Conservation (phyloP, 2,329 filamentous ascomycete genomes). For the Curvularia sp. region DNA sequence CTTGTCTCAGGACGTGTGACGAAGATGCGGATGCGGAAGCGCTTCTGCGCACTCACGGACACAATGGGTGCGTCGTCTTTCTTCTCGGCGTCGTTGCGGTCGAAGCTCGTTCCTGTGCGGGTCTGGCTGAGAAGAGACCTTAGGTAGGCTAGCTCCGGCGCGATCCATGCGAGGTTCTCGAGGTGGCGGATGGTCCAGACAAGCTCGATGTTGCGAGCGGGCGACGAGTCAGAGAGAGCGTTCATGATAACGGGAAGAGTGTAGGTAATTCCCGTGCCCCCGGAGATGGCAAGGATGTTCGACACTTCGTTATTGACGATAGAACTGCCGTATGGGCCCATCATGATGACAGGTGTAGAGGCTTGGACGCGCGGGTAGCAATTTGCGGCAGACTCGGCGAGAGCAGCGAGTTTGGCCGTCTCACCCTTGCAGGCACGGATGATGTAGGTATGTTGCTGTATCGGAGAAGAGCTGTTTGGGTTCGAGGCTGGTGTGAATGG, state of each 20-base stretch:
- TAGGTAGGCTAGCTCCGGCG: slow-evolving; percentile 5
- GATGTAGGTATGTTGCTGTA: slow-evolving; percentile 11
- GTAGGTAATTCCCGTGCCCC: slow-evolving; percentile 14
- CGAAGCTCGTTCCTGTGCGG: not conserved
- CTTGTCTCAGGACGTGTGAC: slow-evolving; percentile 5
- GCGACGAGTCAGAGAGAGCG: slow-evolving; percentile 2
- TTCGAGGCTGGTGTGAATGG: slow-evolving; percentile 11
- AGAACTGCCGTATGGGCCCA: slow-evolving; percentile 11
- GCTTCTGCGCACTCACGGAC: not conserved
- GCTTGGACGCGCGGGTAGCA: slow-evolving; percentile 10
- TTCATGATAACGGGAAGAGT: slow-evolving; percentile 9
- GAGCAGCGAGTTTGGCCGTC: slow-evolving; percentile 11
- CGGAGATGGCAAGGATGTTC: slow-evolving; percentile 11
- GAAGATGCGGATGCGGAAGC: slow-evolving; percentile 11
- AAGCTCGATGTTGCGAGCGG: slow-evolving; percentile 12
- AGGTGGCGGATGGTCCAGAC: slow-evolving; percentile 12
- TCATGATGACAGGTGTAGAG: slow-evolving; percentile 14
- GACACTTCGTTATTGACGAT: slow-evolving; percentile 7
- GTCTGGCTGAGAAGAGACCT: slow-evolving; percentile 3
- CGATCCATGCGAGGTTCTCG: slow-evolving; percentile 13
- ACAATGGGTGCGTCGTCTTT: slow-evolving; percentile 6
- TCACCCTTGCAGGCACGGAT: slow-evolving; percentile 15
- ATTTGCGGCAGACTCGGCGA: slow-evolving; percentile 11
- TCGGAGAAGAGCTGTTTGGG: slow-evolving; percentile 3
- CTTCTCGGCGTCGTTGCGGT: not conserved